Evolutionary conservation across 306 rosid species (phyloP), one percentile per base, ranked within the genome.

Genomic region (Acmispon strigosus): DNA sequence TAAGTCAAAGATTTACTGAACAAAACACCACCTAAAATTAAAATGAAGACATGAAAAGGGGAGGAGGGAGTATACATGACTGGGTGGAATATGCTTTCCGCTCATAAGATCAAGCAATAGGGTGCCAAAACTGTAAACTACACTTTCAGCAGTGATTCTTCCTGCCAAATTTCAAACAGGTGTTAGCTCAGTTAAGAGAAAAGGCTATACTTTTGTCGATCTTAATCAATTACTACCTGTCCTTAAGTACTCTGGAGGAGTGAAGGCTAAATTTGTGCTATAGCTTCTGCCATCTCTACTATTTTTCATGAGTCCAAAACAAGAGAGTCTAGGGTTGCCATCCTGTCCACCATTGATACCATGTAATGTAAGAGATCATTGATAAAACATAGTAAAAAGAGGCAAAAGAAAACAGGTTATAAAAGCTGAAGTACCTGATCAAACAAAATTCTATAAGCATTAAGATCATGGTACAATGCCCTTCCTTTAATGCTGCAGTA

Each of bases 301-400:
- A 79, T 95, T 95, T 90, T 95, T 95, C 96, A 91, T 95, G 54
- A 95, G 96, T 60, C 99, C 99, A 62, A 91, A 95, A 86, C 99
- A 95, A 66, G 99, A 95, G 59, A 91, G 97, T 69, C 96, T 87
- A 42, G 97, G 96, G 80, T 85, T 95, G 22, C 89, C 90, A 59
- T 90, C 88, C 98, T 94, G 89, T n/a, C 57, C 76, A 78, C 66
- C 72, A 43, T 24, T 32, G 54, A 12, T 44, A 74, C 61, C 57
- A 43, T 39, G 45, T 75, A 64, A 43, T 39, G 45, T 75, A 64
- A 83, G 51, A 73, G 41, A 57, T 1, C 22, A 36, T 76, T 12
- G 37, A 69, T 15, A 50, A 80, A 67, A 68, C 41, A 65, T 9
- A 39, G 60, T 17, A 48, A 78, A 51, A 62, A 44, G 24, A 37